These are phyloP conservation scores for Endotrypanum monterogeii DNA, from an alignment of 208 protist species.

Conservation along the genomic window DNA sequence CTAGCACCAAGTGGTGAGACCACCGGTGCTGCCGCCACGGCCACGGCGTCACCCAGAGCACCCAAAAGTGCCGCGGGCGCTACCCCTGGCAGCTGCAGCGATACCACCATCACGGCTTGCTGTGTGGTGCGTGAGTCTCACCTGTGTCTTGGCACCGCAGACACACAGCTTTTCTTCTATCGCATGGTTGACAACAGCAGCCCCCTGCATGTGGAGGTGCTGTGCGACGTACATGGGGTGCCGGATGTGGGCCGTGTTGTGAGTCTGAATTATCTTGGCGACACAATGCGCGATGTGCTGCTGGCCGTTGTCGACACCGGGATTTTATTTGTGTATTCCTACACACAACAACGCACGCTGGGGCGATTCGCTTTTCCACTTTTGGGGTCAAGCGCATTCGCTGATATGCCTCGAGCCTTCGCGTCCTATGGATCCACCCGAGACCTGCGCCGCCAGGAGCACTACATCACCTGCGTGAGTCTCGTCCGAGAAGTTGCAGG, in stretches of 20 bases:
- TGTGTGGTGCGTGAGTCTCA: slow-evolving; percentile 82
- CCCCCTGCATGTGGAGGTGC: slow-evolving; percentile 58
- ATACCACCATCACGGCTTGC: slow-evolving; percentile 77
- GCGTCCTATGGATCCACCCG: not conserved
- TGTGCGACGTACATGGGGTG: slow-evolving; percentile 38
- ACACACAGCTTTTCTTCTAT: slow-evolving; percentile 78
- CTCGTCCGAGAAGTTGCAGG: slow-evolving; percentile 6
- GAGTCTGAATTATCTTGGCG: slow-evolving; percentile 69
- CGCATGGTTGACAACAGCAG: slow-evolving; percentile 58
- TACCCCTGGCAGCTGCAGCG: slow-evolving; percentile 3
- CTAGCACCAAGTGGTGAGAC: not conserved
- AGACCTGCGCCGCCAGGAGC: not conserved
- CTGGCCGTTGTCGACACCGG: slow-evolving; percentile 70
- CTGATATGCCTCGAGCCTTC: not conserved
- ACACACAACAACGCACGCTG: slow-evolving; percentile 45
- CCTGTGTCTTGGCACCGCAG: slow-evolving; percentile 76
- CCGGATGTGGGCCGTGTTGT: slow-evolving; percentile 64
- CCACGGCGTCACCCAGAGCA: not conserved
- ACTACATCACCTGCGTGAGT: slow-evolving; percentile 27
- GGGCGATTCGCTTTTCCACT: slow-evolving; percentile 32
- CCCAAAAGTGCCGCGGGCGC: not conserved
- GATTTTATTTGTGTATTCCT: slow-evolving; percentile 75
- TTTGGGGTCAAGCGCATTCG: not conserved
- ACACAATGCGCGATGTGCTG: slow-evolving; percentile 75
- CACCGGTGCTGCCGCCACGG: not conserved